Percentiles rank a stretch among this genome's conserved stretches.
phyloP scores from a whole-genome alignment of 495 filamentous ascomycete genomes.

The Cryomyces minteri region DNA sequence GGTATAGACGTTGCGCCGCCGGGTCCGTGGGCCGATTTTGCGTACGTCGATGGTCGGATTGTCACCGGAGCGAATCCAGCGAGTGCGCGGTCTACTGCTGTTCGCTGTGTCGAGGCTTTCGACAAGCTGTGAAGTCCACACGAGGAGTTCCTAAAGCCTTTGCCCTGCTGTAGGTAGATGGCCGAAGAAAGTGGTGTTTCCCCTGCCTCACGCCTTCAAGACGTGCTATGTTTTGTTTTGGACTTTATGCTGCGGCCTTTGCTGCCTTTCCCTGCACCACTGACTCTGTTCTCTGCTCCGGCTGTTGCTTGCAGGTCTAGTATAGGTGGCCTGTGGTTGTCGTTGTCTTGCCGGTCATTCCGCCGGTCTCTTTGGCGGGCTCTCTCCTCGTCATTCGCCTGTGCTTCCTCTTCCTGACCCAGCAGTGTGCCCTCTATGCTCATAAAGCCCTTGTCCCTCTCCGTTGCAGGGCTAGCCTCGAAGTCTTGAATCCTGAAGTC shows the following conservation, averaged over 20 bases:
- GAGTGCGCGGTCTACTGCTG: conserved; percentile 6
- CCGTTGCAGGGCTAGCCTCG: conserved; percentile 31
- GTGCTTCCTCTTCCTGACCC: not conserved
- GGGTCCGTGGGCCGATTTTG: conserved; percentile 29
- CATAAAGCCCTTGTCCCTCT: conserved; percentile 38
- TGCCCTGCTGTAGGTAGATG: too few species aligned
- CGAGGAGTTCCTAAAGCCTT: too few species aligned
- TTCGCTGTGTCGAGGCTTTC: not conserved
- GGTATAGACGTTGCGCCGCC: conserved; percentile 18
- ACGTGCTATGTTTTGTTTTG: too few species aligned
- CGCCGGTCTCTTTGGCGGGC: too few species aligned
- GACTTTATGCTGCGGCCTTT: too few species aligned
- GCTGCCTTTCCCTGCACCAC: too few species aligned
- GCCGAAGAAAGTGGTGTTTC: too few species aligned
- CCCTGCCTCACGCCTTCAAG: too few species aligned
- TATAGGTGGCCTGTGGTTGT: too few species aligned
- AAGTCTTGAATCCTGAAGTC: conserved; percentile 45
- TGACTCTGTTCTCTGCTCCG: too few species aligned
- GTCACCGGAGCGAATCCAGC: conserved; percentile 19
- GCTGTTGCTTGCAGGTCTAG: too few species aligned
- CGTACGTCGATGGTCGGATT: conserved; percentile 20
- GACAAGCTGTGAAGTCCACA: not conserved
- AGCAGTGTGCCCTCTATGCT: conserved; percentile 57
- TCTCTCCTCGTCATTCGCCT: not conserved
- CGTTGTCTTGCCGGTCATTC: too few species aligned